Base-by-base conservation (phyloP, 1,139 yeast species). In the Geotrichum restrictum region DNA sequence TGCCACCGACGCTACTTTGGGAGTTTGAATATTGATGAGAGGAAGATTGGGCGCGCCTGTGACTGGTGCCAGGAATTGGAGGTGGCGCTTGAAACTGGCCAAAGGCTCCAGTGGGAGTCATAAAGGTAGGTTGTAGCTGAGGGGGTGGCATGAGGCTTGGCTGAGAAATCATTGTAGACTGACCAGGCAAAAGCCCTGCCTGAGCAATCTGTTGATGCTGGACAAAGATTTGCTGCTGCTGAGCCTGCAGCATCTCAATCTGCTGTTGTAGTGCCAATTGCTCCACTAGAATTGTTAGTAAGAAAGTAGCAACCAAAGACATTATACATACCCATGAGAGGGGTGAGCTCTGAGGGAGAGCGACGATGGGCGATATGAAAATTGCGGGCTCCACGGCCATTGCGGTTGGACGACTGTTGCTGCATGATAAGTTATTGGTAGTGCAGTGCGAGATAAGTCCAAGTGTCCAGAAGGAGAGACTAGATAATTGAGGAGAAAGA, bases 331-430 rank as follows among this genome's bases (percentile, higher is more conserved):
- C 78, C 83, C 96, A 93, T 91, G 59, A 93, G 75, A 55, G 87
- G 87, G n/a, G 98, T 91, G 68, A 93, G 77, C 68, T 93, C 98
- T 61, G 93, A 83, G 22, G 97, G 97, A 3, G 97, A 86, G 57
- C 96, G 79, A 64, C 98, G 79, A 66, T 91, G 98, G 24, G 98
- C 98, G 61, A 91, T 89, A 70, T 88, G 95, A 59, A 91, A 60
- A 49, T 68, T 64, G 49, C 66, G 62, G 40, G 60, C 62, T 33
- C 59, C 59, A 29, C 60, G 48, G 16, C 54, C 54, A 36, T 48
- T 55, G 21, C 50, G 49, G 43, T 45, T 40, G 13, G 54, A 40
- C 42, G 49, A 45, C 44, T 54, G 52, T 41, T 56, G 52, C 45
- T 50, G 49, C 39, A 29, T 44, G 41, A 21, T 22, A n/a, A 14